A percentile compares a stretch with the other conserved stretches of the same genome.
Conservation (phyloP, 1,284 basidiomycete species). For the Trametes polyzona region DNA sequence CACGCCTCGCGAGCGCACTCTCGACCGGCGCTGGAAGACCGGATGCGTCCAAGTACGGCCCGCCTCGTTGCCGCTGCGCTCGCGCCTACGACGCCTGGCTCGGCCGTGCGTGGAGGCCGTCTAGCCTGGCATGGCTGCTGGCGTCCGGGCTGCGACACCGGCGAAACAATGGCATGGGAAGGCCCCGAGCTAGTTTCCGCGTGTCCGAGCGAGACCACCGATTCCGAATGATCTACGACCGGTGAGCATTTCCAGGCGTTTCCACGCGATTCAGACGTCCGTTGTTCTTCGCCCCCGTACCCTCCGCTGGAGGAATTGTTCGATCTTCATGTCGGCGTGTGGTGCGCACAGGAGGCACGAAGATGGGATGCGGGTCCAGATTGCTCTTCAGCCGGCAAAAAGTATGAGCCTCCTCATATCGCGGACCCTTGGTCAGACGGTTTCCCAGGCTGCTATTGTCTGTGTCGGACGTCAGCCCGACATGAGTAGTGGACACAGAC, state of each 20-base stretch:
- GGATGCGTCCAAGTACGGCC: conserved; percentile 3
- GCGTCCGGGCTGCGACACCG: background rate
- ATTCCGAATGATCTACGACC: background rate
- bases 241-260: background rate
- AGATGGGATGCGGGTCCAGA: too few species aligned
- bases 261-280: background rate
- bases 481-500: background rate
- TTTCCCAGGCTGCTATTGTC: too few species aligned
- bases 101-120: conserved; percentile 2
- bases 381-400: too few species aligned
- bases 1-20: conserved; percentile 1
- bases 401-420: too few species aligned
- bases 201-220: background rate
- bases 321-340: too few species aligned
- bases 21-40: background rate
- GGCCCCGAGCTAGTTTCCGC: background rate
- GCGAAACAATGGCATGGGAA: background rate
- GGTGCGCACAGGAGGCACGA: too few species aligned
- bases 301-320: too few species aligned
- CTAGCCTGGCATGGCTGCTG: background rate
- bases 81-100: background rate
- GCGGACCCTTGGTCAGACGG: too few species aligned
- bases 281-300: background rate
- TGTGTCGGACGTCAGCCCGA: background rate
- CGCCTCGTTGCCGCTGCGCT: background rate